phyloP scores from a whole-genome alignment of 352 stramenopile genomes.

The Phytophthora europaea region DNA sequence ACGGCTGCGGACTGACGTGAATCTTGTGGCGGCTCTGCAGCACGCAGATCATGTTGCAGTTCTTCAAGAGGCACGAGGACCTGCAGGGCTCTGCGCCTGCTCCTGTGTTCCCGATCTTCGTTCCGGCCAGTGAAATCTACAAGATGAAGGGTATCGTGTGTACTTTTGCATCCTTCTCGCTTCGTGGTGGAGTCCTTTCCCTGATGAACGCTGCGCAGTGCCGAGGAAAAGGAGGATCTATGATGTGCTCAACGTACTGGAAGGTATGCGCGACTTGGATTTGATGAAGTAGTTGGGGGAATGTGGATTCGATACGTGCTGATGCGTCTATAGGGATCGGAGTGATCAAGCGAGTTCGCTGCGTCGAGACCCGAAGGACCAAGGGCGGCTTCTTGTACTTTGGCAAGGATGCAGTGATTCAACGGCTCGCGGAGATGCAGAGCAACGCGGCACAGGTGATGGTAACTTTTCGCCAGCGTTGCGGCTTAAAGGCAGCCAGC shows the following conservation, averaged over 20 bases:
- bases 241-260: constrained; percentile 80
- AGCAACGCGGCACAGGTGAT: constrained; percentile 35
- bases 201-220: constrained; percentile 44
- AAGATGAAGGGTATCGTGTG: constrained; percentile 64
- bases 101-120: constrained; percentile 51
- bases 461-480: constrained; percentile 23
- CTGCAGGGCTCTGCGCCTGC: constrained; percentile 28
- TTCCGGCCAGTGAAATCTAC: constrained; percentile 73
- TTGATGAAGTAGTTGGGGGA: neutral
- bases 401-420: constrained; percentile 49
- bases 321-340: constrained; percentile 53
- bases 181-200: constrained; percentile 1
- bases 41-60: constrained; percentile 61
- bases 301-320: constrained; percentile 3
- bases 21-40: constrained; percentile 28
- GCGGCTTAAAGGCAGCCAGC: neutral
- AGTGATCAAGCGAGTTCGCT: constrained; percentile 65
- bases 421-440: constrained; percentile 50
- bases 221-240: constrained; percentile 79
- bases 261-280: constrained; percentile 52
- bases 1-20: constrained; percentile 5
- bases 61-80: constrained; percentile 73
- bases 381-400: constrained; percentile 68
- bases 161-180: constrained; percentile 11
- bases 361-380: constrained; percentile 32